These are phyloP conservation scores for Stachybotrys chlorohalonatus DNA, from an alignment of 2,329 filamentous ascomycete species.

Conservation along the genomic window DNA sequence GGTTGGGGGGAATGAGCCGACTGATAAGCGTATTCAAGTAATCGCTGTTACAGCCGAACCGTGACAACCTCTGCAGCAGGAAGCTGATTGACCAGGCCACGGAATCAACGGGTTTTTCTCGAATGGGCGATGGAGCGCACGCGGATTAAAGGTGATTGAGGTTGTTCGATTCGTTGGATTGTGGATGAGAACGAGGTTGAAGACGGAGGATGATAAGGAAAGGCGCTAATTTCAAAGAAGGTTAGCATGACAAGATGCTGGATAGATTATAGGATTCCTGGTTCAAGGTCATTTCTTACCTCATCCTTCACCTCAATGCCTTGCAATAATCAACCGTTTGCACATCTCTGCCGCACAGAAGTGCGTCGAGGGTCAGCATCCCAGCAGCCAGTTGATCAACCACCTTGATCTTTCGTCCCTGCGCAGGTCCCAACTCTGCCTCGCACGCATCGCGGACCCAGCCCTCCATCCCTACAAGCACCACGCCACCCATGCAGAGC, in stretches of 20 bases:
- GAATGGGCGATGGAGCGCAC: too few species aligned
- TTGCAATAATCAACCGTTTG: slow-evolving; percentile 4
- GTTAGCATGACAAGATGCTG: too few species aligned
- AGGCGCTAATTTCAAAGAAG: too few species aligned
- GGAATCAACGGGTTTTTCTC: too few species aligned
- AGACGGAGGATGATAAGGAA: too few species aligned
- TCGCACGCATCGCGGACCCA: slow-evolving; percentile 7
- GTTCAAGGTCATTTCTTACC: too few species aligned
- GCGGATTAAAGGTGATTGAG: too few species aligned
- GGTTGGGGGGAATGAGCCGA: neutral
- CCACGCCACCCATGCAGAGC: slow-evolving; percentile 6
- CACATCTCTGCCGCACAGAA: slow-evolving; percentile 1
- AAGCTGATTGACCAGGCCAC: too few species aligned
- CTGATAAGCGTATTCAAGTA: neutral
- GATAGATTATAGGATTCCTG: too few species aligned
- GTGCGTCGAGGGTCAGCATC: slow-evolving; percentile 5
- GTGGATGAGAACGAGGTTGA: too few species aligned
- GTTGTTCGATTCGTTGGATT: too few species aligned
- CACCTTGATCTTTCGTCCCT: slow-evolving; percentile 2
- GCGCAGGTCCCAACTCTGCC: neutral
- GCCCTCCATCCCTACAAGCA: slow-evolving; percentile 5
- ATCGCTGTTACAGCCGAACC: neutral
- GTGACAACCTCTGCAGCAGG: too few species aligned
- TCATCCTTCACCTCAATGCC: slow-evolving; percentile 1
- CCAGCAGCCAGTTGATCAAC: slow-evolving; percentile 6